These are phyloP conservation scores for Aspergillus latus DNA, from an alignment of 2,329 filamentous ascomycete species.

Conservation along the genomic window DNA sequence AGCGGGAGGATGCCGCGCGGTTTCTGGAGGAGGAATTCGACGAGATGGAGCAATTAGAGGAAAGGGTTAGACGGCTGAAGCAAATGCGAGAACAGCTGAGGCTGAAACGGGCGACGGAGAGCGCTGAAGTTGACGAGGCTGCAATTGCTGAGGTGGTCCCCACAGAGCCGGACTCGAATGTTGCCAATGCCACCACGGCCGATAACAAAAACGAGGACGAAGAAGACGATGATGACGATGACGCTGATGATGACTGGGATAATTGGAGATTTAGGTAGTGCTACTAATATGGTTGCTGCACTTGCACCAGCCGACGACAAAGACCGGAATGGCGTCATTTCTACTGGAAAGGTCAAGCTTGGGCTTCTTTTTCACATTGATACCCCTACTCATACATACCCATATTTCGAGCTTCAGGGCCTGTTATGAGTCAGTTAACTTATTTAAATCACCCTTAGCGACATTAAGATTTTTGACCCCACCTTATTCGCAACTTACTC, in stretches of 20 bases:
- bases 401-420: constrained; percentile 18
- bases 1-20: constrained; percentile 72
- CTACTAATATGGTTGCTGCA: constrained; percentile 16
- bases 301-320: constrained; percentile 8
- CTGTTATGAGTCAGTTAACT: constrained; percentile 13
- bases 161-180: constrained; percentile 28
- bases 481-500: too few relatives aligned
- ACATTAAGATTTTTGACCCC: too few relatives aligned
- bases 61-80: constrained; percentile 66
- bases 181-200: constrained; percentile 48
- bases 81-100: constrained; percentile 69
- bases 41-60: constrained; percentile 77
- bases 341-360: constrained; percentile 24
- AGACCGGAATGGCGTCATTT: constrained; percentile 25
- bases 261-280: constrained; percentile 43
- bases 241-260: constrained; percentile 49
- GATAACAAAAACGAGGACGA: constrained; percentile 33
- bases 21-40: constrained; percentile 76
- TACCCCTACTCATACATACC: constrained; percentile 33
- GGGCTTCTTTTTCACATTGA: constrained; percentile 33
- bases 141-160: constrained; percentile 22
- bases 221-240: constrained; percentile 47
- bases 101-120: constrained; percentile 35
- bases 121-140: constrained; percentile 29
- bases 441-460: too few relatives aligned